Percentiles rank a stretch among this genome's conserved stretches.
phyloP scores from a whole-genome alignment of 805 yeast species.

The Metschnikowia noctiluminum region DNA sequence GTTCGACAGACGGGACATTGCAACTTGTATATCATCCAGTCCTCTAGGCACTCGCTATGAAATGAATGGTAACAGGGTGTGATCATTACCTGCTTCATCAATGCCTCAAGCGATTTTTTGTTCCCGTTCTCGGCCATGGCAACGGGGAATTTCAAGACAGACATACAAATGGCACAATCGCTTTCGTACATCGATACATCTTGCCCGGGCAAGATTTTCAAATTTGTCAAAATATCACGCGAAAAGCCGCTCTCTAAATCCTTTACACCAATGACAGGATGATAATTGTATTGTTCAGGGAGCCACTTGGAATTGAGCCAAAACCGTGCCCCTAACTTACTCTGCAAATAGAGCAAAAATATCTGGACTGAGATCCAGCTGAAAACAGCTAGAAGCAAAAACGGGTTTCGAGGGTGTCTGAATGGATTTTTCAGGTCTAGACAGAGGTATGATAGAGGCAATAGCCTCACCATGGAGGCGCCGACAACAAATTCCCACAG shows the following conservation, averaged over 20 bases:
- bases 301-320: conserved; percentile 71
- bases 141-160: conserved; percentile 14
- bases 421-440: conserved; percentile 55
- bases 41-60: conserved; percentile 84
- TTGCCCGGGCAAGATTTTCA: conserved; percentile 26
- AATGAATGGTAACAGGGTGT: conserved; percentile 92
- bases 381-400: conserved; percentile 43
- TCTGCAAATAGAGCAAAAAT: conserved; percentile 56
- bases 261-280: conserved; percentile 55
- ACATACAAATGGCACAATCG: conserved; percentile 91
- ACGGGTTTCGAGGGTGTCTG: conserved; percentile 61
- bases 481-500: conserved; percentile 75
- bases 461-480: conserved; percentile 55
- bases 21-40: conserved; percentile 89
- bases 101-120: conserved; percentile 9
- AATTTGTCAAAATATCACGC: conserved; percentile 43
- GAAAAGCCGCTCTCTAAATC: conserved; percentile 61
- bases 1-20: conserved; percentile 94
- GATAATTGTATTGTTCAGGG: conserved; percentile 85
- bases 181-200: conserved; percentile 43
- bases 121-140: conserved; percentile 5
- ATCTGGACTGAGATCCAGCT: conserved; percentile 65
- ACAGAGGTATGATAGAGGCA: conserved; percentile 66
- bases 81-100: conserved; percentile 57
- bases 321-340: conserved; percentile 72